phyloP scores from a whole-genome alignment of 208 protist genomes.

The Chromosphaera perkinsii region DNA sequence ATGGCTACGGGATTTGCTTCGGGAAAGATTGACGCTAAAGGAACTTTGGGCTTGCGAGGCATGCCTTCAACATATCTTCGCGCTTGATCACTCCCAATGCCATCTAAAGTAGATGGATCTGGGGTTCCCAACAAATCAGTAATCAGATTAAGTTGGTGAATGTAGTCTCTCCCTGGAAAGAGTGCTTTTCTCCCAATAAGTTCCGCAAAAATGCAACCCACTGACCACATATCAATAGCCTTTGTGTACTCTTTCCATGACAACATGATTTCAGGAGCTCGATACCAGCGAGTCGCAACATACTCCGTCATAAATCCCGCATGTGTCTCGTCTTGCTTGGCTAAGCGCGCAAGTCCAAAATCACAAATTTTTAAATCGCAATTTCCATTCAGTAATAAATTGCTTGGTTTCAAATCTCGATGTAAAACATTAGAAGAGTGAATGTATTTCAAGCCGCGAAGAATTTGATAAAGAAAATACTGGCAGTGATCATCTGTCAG shows the following conservation, averaged over 20 bases:
- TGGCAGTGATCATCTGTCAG: constrained; percentile 92
- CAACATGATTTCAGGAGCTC: constrained; percentile 96
- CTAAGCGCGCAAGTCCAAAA: constrained; percentile 65
- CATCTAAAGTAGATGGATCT: constrained; percentile 23
- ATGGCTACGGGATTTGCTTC: constrained; percentile 1
- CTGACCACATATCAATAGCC: constrained; percentile 93
- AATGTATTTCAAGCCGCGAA: constrained; percentile 82
- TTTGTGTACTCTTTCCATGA: constrained; percentile 60
- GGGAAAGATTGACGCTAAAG: not conserved
- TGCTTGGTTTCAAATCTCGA: constrained; percentile 81
- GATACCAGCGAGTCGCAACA: constrained; percentile 96
- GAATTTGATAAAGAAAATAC: constrained; percentile 95
- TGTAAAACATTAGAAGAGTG: constrained; percentile 93
- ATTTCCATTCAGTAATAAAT: constrained; percentile 75
- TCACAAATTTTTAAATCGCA: constrained; percentile 69
- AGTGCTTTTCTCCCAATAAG: constrained; percentile 78
- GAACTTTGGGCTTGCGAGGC: not conserved
- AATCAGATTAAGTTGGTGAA: constrained; percentile 67
- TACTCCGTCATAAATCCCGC: constrained; percentile 84
- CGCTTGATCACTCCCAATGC: constrained; percentile 23
- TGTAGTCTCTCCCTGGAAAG: constrained; percentile 77
- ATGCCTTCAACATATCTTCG: not conserved
- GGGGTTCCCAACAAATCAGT: constrained; percentile 55
- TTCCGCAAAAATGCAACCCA: constrained; percentile 98
- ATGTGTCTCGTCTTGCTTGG: constrained; percentile 22